Conservation (phyloP, 768 basidiomycete genomes). For the Crucibulum laeve region DNA sequence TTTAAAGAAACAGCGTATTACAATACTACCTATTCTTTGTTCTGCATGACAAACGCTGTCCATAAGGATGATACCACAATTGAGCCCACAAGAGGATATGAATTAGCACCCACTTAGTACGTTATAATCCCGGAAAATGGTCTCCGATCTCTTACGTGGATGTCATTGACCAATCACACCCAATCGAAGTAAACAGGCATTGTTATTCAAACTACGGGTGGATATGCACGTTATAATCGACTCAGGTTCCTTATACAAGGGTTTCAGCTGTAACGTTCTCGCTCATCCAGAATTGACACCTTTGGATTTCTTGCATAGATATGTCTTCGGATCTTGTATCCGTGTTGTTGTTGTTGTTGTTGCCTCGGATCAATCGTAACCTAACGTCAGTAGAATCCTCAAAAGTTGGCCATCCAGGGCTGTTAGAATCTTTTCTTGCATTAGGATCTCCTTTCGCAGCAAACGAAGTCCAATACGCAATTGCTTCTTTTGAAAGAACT, state of each 20-base stretch:
- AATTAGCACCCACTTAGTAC: too few relatives aligned
- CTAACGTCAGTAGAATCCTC: slow-evolving; percentile 7
- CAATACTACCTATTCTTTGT: too few relatives aligned
- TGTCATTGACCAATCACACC: too few relatives aligned
- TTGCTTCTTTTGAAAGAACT: slow-evolving; percentile 30
- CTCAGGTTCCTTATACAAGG: slow-evolving; percentile 23
- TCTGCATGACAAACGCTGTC: too few relatives aligned
- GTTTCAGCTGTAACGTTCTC: slow-evolving; percentile 27
- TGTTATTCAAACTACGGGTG: background rate
- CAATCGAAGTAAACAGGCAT: background rate
- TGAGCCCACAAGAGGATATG: too few relatives aligned
- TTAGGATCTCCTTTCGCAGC: slow-evolving; percentile 24
- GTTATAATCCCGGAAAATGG: too few relatives aligned
- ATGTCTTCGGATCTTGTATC: slow-evolving; percentile 24
- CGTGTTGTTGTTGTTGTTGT: slow-evolving; percentile 17
- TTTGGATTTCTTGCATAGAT: slow-evolving; percentile 21
- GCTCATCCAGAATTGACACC: slow-evolving; percentile 40
- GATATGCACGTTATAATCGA: too few relatives aligned
- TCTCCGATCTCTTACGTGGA: too few relatives aligned
- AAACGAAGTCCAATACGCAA: slow-evolving; percentile 43
- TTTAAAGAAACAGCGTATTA: too few relatives aligned
- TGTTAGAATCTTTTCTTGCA: slow-evolving; percentile 11
- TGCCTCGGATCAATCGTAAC: slow-evolving; percentile 20
- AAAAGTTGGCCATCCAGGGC: slow-evolving; percentile 22
- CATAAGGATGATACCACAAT: too few relatives aligned